Base-by-base conservation (phyloP, 75 land plant genomes). In the Selaginella moellendorffii region DNA sequence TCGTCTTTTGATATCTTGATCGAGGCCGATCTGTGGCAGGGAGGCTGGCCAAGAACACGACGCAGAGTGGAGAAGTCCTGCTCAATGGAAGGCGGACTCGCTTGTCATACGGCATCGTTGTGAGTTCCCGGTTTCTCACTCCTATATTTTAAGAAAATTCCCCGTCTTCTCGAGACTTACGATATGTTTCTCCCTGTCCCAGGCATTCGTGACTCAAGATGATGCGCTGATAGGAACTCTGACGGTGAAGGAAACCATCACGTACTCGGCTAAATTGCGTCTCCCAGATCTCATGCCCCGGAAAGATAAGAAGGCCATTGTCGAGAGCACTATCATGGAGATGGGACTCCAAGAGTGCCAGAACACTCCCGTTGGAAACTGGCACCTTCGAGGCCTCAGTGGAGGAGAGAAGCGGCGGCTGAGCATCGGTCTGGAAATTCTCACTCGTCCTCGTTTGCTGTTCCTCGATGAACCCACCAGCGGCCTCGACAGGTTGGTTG, bases 341-440 rank as follows among this genome's bases (percentile, higher is more conserved):
- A 88, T 92, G 97, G 97, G 95, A 0, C 84, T 92, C 2, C 95
- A 92, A 52, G 97, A 92, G 54, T 92, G 97, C 58, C 96, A 96
- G 0, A 79, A 92, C 63, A 92, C 97, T 0, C 86, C 82, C 28
- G 72, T 92, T 12, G 97, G 97, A 0, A 92, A 92, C 65, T 92
- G 97, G 97, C 97, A 92, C 65, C 52, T 88, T 65, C 73, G 70
- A 64, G 90, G 90, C 0, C 65, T 86, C 1, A 86, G 90, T 29
- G 90, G 85, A 0, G 97, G 97, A 19, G 97, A 92, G 69, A 92
- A 83, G 73, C 53, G 96, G 28, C 73, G 97, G 21, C 88, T 92
- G 26, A 92, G 96, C 78, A 92, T 92, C 52, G 97, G 84, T 1
- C 42, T 92, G 5, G 97, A 92, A 63, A 92, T 92, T 61, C 79